Conservation (phyloP, 129 eudicot species). For the Daucus carota region DNA sequence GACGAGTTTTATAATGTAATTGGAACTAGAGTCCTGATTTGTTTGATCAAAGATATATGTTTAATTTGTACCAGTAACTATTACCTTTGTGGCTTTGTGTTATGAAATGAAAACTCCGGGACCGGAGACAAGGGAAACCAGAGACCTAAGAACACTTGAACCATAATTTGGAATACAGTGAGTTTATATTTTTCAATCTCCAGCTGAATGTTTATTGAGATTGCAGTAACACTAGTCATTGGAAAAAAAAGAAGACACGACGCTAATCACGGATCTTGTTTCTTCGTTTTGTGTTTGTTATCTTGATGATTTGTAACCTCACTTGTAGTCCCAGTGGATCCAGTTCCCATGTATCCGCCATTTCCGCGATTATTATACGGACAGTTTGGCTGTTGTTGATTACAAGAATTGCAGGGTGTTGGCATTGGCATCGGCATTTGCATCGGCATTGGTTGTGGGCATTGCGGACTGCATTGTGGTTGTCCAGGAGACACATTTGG, state of each 20-base stretch:
- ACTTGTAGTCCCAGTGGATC: neutral
- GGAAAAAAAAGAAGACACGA: neutral
- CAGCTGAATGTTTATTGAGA: neutral
- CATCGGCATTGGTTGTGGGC: slow-evolving; percentile 2
- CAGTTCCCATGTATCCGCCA: neutral
- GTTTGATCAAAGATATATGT: too few relatives aligned
- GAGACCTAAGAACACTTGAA: neutral
- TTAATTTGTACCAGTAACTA: too few relatives aligned
- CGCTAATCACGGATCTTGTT: neutral
- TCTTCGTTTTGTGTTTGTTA: neutral
- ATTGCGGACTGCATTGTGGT: neutral
- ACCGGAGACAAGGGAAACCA: neutral
- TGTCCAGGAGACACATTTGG: neutral
- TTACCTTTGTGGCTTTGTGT: too few relatives aligned
- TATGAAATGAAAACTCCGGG: too few relatives aligned
- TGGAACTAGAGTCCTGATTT: too few relatives aligned
- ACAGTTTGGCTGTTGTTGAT: neutral
- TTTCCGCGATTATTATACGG: neutral
- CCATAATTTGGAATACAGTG: neutral
- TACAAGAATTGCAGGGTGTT: neutral
- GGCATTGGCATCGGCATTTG: neutral
- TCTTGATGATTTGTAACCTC: neutral
- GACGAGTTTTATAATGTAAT: neutral
- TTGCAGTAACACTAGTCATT: neutral
- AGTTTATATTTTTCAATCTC: neutral